Evolutionary conservation across 2,329 filamentous ascomycete species (phyloP), one percentile per base, ranked within the genome.

Genomic region (Aspergillus candidus): DNA sequence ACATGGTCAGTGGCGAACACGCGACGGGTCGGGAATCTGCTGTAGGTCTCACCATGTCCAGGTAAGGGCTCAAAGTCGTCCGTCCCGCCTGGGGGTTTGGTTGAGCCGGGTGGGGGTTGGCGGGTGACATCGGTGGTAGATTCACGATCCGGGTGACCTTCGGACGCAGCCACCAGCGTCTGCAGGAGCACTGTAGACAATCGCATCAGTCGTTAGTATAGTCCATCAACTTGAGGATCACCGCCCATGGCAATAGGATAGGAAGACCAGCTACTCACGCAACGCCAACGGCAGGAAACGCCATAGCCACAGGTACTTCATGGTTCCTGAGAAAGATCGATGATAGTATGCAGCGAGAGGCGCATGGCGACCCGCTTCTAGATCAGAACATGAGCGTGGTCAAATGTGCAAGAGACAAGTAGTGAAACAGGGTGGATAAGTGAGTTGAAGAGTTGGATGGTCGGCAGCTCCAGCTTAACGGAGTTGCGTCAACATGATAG

Each of bases 201-300:
- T 10, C 22, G 22, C 22, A 10, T 27, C 22, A 10, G 22, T 27
- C 22, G 10, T 27, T 27, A 8, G 22, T 27, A 10, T 27, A 10
- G 7, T 42, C 35, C 32, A 44, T 51, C 34, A 30, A 34, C 31
- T 42, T 6, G 15, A 34, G 17, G 34, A 39, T 41, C 34, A 39
- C 14, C 45, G 41, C 37, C 30, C 32, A 17, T 38, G 43, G 35
- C 31, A 18, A 44, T 43, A 35, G 17, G 13, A 17, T 29, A 35
- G 38, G 39, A 22, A 33, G 32, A 30, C 35, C 13, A 32, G 35
- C 38, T 15, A 53, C 63, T 59, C 55, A 67, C 65, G 51, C 44
- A 67, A 56, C 49, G 61, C 58, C 53, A 60, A 45, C 29, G 65
- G 59, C 47, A 67, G 46, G 48, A 66, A 54, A 40, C 53, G 54